Percentiles rank a stretch among this genome's conserved stretches.
Evolutionary conservation across 441 rosid species (phyloP).

Genomic region (Capsella rubella): DNA sequence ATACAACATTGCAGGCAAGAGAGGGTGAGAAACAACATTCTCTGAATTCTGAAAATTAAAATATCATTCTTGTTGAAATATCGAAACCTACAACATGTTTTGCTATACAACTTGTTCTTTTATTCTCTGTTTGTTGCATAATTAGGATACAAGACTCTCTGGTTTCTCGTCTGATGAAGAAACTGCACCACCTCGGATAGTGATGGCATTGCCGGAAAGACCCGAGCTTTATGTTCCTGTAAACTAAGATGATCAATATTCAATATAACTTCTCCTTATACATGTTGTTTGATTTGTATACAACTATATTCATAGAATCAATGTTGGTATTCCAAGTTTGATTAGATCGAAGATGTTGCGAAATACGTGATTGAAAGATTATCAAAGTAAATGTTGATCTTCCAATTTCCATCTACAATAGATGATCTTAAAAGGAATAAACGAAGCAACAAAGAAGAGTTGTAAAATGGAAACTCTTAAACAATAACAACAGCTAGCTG

Average conservation of each 20-base stretch:
- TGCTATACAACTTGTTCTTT: not conserved
- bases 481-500: not conserved
- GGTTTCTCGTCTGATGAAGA: constrained; percentile 42
- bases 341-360: not conserved
- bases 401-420: too few species aligned
- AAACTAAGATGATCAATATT: constrained; percentile 8
- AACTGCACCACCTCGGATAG: constrained; percentile 24
- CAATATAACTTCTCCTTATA: not conserved
- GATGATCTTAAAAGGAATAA: not conserved
- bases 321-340: not conserved
- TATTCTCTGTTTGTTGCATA: not conserved
- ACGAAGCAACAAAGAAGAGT: not conserved
- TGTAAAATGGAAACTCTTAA: not conserved
- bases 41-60: not conserved
- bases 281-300: constrained; percentile 2
- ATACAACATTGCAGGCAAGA: constrained; percentile 59
- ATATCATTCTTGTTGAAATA: not conserved
- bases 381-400: not conserved
- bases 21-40: constrained; percentile 30
- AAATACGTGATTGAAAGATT: not conserved
- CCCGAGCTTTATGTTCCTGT: constrained; percentile 19
- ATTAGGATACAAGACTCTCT: constrained; percentile 31
- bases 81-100: constrained; percentile 1
- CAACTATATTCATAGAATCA: not conserved
- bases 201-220: constrained; percentile 15